Evolutionary conservation across 192 early-diverging fungal genomes (phyloP), one percentile per base, ranked within the genome.

Genomic region (Backusella circina): DNA sequence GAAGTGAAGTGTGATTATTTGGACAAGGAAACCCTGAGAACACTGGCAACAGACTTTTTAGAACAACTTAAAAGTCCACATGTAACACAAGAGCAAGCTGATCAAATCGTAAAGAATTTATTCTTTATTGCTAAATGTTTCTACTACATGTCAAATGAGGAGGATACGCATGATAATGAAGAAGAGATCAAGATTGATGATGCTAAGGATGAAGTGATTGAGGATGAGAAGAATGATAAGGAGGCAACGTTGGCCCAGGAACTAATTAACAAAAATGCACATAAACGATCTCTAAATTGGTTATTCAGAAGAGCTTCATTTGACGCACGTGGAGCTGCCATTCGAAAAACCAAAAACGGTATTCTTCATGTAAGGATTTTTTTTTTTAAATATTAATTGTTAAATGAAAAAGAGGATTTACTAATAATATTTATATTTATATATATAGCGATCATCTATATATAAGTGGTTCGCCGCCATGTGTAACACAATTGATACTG

Each of bases 381-480:
- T 51, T 18, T 28, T 26, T 35, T 26, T 30, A 44, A 1, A 18
- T 32, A 35, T 28, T n/a, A 0, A 15, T 38, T 72, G 12, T 44
- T 9, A 54, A n/a, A n/a, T 71, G 23, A 21, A 35, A 41, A n/a
- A 9, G 23, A 12, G 12, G 10, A 28, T 28, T n/a, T n/a, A n/a
- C n/a, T n/a, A n/a, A n/a, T n/a, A n/a, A n/a, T 28, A 81, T 31
- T 76, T 69, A n/a, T 71, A 77, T 73, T 75, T 81, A 38, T 54
- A 66, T 70, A 65, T 67, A 65, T 85, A 96, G 90, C 87, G 95
- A 61, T 88, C 86, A 30, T 91, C 86, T 65, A 87, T 95, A n/a
- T 98, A 96, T 86, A 90, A 95, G 76, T 95, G 91, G 89, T 96
- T 95, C 85, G 97, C 95, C 33, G 96, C 96, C 10, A 90, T 97